These are phyloP conservation scores for Monosporascus sp. DNA, from an alignment of 2,329 filamentous ascomycete genomes.

Conservation along the genomic window DNA sequence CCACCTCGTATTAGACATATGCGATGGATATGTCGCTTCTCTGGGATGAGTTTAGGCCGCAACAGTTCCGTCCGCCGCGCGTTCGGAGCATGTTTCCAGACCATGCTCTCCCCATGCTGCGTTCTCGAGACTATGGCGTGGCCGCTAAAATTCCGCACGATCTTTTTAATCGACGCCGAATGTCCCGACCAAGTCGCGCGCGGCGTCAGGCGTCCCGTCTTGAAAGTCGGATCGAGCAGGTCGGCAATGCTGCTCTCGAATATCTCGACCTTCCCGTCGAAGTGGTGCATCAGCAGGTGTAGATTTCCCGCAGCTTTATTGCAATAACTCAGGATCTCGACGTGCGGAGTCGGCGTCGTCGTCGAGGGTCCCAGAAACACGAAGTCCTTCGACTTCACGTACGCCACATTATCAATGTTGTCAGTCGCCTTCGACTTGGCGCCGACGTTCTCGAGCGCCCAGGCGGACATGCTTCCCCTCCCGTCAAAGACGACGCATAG, in stretches of 20 bases:
- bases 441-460: conserved; percentile 84
- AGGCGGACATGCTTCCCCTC: conserved; percentile 81
- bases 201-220: conserved; percentile 53
- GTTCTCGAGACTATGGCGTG: conserved; percentile 77
- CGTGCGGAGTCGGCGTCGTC: conserved; percentile 36
- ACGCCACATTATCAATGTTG: conserved; percentile 80
- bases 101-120: conserved; percentile 68
- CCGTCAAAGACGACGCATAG: conserved; percentile 82
- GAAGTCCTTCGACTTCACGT: conserved; percentile 58
- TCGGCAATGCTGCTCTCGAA: conserved; percentile 73
- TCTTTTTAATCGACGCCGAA: conserved; percentile 72
- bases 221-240: conserved; percentile 68
- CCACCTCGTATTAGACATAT: conserved; percentile 75
- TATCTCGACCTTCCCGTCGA: conserved; percentile 79
- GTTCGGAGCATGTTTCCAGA: conserved; percentile 67
- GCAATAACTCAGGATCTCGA: conserved; percentile 70
- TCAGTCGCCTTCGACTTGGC: conserved; percentile 59
- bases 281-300: conserved; percentile 73
- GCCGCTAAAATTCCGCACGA: conserved; percentile 79
- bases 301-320: conserved; percentile 59
- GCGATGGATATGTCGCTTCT: conserved; percentile 68
- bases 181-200: conserved; percentile 79
- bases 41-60: conserved; percentile 62
- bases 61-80: conserved; percentile 49
- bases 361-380: conserved; percentile 33